phyloP scores from a whole-genome alignment of 2,329 filamentous ascomycete species.

The Microascus cirrosus region DNA sequence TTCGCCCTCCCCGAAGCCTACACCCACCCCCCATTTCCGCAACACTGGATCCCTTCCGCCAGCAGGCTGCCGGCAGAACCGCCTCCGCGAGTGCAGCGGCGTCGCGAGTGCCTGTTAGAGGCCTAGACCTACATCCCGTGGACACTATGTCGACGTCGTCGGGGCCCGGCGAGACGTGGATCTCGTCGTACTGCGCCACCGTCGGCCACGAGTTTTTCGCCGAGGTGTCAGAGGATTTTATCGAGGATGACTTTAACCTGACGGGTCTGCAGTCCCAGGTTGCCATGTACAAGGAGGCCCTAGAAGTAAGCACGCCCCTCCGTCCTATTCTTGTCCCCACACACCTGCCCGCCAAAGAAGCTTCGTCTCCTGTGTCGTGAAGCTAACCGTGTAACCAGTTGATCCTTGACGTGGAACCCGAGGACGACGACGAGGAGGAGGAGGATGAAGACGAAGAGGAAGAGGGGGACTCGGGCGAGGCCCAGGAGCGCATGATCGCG shows the following conservation, averaged over 20 bases:
- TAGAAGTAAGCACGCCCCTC: conserved; percentile 49
- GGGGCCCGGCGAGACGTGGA: conserved; percentile 77
- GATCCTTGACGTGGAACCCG: conserved; percentile 96
- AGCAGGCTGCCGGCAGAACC: neutral
- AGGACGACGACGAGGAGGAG: conserved; percentile 82
- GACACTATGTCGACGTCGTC: conserved; percentile 46
- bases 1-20: neutral
- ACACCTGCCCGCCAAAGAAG: too few species aligned
- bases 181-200: conserved; percentile 90
- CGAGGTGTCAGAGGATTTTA: conserved; percentile 97
- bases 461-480: conserved; percentile 58
- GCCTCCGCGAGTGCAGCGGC: neutral
- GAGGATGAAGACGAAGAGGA: conserved; percentile 67
- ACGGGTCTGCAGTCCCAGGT: conserved; percentile 93
- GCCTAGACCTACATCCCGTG: neutral
- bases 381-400: conserved; percentile 42
- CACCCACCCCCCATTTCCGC: neutral
- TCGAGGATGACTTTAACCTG: conserved; percentile 98
- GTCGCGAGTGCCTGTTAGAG: neutral
- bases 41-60: neutral
- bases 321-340: neutral
- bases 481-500: conserved; percentile 38
- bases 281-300: conserved; percentile 95
- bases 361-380: neutral
- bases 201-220: conserved; percentile 98